Base-by-base conservation (phyloP, 768 basidiomycete genomes). In the Gelatoporia subvermispora region DNA sequence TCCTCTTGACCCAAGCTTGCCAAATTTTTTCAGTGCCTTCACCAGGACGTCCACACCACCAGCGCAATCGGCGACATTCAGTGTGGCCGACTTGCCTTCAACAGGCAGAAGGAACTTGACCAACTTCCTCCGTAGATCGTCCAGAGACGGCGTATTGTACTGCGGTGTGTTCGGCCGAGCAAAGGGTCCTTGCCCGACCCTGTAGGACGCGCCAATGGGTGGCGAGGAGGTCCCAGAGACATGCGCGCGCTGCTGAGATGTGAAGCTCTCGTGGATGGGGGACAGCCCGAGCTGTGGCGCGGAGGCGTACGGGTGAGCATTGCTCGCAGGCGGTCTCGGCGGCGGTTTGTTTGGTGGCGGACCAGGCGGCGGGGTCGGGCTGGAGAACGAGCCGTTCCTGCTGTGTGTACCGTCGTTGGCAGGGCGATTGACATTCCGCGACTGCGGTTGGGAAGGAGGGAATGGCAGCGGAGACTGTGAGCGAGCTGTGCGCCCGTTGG, bases 21-120 rank as follows among this genome's bases (percentile, higher is more conserved):
- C 82, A 56, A 95, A 88, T 67, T 99, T 99, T 63, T 82, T 88
- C 53, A 99, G 71, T 1, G 89, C 93, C 56, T 86, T 84, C 55
- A 91, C 88, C 43, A 98, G 75, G 2, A 97, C 81, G 59, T 98
- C 93, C 2, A 87, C 75, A 8, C 93, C 93, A 22, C 84, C 85
- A 1, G 73, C 74, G 60, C 89, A 93, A 22, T 88, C 81, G 3
- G 82, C 79, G 13, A 93, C 84, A 61, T 94, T 85, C 51, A 98
- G 81, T 28, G 57, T 60, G 5, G 83, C 77, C 21, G 69, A 66
- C 38, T 83, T 78, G 2, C 85, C 84, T 58, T 91, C 92, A 10
- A 93, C 93, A 2, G 85, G 85, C 36, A 93, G 73, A 17, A 78
- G 72, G 62, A 99, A 96, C 64, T 93, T 97, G 60, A 99, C 85